These are phyloP conservation scores for Penicillium capsulatum DNA, from an alignment of 2,329 filamentous ascomycete species.

Conservation along the genomic window DNA sequence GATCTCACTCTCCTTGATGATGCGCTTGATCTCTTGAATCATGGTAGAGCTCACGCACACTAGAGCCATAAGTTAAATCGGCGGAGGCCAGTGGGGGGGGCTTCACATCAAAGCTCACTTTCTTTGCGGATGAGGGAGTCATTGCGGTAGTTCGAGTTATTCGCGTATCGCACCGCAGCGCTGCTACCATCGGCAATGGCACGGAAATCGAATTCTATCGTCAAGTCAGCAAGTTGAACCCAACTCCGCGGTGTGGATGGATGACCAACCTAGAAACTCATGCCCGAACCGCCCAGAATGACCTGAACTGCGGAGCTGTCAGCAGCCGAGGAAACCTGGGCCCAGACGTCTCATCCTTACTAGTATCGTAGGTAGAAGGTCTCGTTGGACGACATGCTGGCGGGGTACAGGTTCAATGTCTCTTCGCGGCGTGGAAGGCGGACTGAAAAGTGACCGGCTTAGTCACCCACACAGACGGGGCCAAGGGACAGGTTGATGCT, in stretches of 20 bases:
- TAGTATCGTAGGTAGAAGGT: constrained; percentile 97
- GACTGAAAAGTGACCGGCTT: constrained; percentile 32
- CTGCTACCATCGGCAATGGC: constrained; percentile 89
- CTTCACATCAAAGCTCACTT: too few relatives aligned
- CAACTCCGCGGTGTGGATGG: constrained; percentile 1
- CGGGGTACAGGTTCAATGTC: neutral
- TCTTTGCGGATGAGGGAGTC: constrained; percentile 99
- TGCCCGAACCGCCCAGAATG: constrained; percentile 97
- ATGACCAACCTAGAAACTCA: constrained; percentile 79
- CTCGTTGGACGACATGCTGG: constrained; percentile 65
- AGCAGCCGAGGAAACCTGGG: constrained; percentile 41
- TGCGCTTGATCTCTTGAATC: constrained; percentile 91
- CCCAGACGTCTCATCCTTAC: constrained; percentile 53
- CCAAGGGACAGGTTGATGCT: constrained; percentile 42
- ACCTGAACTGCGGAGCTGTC: constrained; percentile 66
- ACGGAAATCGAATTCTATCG: constrained; percentile 87
- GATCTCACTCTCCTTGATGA: constrained; percentile 95
- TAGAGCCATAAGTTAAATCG: too few relatives aligned
- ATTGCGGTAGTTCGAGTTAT: constrained; percentile 99
- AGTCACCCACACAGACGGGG: constrained; percentile 46
- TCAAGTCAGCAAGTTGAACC: constrained; percentile 22
- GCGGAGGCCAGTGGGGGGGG: too few relatives aligned
- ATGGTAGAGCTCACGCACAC: constrained; percentile 94
- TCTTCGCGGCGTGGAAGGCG: constrained; percentile 6
- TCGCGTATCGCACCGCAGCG: constrained; percentile 91